Evolutionary conservation across 495 filamentous ascomycete species (phyloP).

Genomic region (Choiromyces venosus): DNA sequence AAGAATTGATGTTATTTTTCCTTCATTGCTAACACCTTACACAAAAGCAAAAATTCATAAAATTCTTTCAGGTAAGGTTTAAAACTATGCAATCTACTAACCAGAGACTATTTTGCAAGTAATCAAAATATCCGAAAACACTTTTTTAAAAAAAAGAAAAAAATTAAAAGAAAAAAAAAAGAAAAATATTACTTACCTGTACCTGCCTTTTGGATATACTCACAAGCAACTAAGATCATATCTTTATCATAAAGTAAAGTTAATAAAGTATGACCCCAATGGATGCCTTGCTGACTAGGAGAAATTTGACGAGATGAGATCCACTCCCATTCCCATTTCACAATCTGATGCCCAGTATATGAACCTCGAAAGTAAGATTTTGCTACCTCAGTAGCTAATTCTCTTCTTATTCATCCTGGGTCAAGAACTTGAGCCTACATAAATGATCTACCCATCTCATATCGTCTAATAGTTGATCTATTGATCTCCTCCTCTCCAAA

Average conservation of each 20-base stretch:
- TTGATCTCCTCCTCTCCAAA: no score
- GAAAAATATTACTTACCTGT: neutral
- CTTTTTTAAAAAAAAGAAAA: no score
- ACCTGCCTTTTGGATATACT: neutral
- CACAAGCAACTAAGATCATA: neutral
- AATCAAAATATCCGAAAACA: no score
- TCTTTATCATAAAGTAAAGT: constrained; percentile 6
- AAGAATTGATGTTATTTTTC: no score
- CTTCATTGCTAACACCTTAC: no score
- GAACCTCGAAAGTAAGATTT: neutral
- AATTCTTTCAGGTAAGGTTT: no score
- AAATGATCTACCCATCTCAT: no score
- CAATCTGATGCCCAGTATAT: neutral
- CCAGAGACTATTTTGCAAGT: no score
- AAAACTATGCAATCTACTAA: no score
- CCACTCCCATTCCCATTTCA: neutral
- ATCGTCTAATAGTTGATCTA: no score
- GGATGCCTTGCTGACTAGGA: neutral
- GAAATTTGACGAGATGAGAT: neutral
- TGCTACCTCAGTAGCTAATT: neutral
- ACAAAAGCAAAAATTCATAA: no score
- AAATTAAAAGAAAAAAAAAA: neutral
- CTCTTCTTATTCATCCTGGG: neutral
- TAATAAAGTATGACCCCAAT: neutral
- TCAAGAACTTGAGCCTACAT: no score